Evolutionary conservation across 352 stramenopile genomes (phyloP), one percentile per base, ranked within the genome.

Genomic region (Globisporangium megalacanthum): DNA sequence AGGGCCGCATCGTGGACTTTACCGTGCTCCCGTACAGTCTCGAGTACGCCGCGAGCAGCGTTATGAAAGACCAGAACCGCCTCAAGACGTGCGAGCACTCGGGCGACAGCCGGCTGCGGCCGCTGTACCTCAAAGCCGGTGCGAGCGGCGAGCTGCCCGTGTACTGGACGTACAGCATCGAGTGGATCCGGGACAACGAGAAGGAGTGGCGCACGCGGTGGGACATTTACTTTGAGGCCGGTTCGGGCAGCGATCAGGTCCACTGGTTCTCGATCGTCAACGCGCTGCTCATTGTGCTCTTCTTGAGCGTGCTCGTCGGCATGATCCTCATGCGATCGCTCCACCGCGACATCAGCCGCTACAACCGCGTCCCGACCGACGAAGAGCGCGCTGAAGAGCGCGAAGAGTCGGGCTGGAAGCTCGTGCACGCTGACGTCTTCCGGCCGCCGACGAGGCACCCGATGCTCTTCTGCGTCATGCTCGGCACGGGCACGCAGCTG

Each of bases 241-340:
- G 88, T 29, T 89, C 77, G 35, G 85, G 91, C 29, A 92, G 92
- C 20, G 88, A 96, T 54, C 92, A 99, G 66, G 96, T 99, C 56
- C 97, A 99, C 79, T 99, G 97, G 97, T 99, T 99, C 77, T 98
- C 89, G 42, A 98, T 99, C 68, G 96, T 99, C 66, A 99, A 99
- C 62, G 97, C 94, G 20, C 91, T 99, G 39, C 90, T 99, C 65
- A 99, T 99, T 66, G 97, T 99, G 42, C 79, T 99, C 14, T 99
- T 99, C 75, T 72, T 99, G 25, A 98, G 94, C 33, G 95, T 94
- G 25, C 99, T 99, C 93, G 97, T 99, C 56, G 96, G 94, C 45
- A 97, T 99, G 81, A 99, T 99, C 72, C 78, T 99, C 58, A 89
- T 99, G 58, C 92, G 97, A 52, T 98, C 96, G 37, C 79, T 99